Conservation (phyloP, 2,329 filamentous ascomycete species). For the Calonectria leucothoes region DNA sequence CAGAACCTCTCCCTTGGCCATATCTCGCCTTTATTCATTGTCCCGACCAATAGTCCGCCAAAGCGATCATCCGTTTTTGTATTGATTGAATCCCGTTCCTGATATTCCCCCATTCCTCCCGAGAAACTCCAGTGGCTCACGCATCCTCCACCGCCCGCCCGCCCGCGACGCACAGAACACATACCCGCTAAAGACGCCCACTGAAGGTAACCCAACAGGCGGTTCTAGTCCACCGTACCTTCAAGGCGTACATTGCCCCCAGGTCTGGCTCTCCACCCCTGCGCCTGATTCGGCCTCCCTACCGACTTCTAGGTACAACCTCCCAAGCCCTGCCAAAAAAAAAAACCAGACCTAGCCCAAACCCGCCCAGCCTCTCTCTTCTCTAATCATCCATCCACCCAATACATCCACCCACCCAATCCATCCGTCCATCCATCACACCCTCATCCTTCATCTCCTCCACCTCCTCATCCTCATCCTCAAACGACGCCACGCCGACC, state of each 20-base stretch:
- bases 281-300: slow-evolving; percentile 22
- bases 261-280: slow-evolving; percentile 5
- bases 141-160: slow-evolving; percentile 1
- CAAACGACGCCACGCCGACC: slow-evolving; percentile 8
- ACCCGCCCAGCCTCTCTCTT: slow-evolving; percentile 17
- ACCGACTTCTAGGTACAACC: slow-evolving; percentile 6
- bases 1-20: neutral
- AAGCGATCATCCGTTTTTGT: neutral
- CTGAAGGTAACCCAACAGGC: slow-evolving; percentile 2
- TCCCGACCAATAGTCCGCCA: neutral
- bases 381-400: slow-evolving; percentile 17
- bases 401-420: slow-evolving; percentile 13
- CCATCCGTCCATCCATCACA: slow-evolving; percentile 19
- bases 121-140: neutral
- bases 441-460: slow-evolving; percentile 11
- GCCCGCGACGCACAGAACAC: slow-evolving; percentile 12
- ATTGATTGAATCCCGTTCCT: neutral
- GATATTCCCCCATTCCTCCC: slow-evolving; percentile 14
- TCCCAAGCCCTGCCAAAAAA: slow-evolving; percentile 19
- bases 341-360: slow-evolving; percentile 22
- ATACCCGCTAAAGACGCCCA: neutral
- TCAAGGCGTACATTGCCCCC: neutral
- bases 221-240: slow-evolving; percentile 3
- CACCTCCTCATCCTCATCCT: slow-evolving; percentile 13
- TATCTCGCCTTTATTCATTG: neutral